A percentile compares a stretch with the other conserved stretches of the same genome.
Evolutionary conservation across 1,284 basidiomycete genomes (phyloP).

Genomic region (Chalciporus sp.): DNA sequence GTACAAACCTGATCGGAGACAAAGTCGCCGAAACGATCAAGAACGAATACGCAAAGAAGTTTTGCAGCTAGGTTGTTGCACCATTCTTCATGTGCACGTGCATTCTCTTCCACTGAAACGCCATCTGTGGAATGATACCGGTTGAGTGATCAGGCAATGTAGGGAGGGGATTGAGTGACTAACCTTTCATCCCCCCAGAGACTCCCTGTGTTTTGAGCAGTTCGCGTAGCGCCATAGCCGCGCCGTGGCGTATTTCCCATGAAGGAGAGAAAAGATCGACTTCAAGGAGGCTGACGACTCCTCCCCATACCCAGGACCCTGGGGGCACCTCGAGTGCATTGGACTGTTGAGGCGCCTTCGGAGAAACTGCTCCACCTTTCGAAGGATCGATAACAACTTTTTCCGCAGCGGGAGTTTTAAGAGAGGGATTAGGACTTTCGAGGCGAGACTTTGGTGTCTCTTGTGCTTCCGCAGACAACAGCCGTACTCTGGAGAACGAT

Average conservation of each 20-base stretch:
- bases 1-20: slow-evolving; percentile 83
- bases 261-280: slow-evolving; percentile 85
- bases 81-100: slow-evolving; percentile 77
- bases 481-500: slow-evolving; percentile 55
- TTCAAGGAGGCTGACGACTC: slow-evolving; percentile 80
- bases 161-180: slow-evolving; percentile 4
- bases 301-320: slow-evolving; percentile 89
- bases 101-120: slow-evolving; percentile 57
- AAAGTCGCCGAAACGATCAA: slow-evolving; percentile 98
- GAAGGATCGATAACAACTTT: slow-evolving; percentile 75
- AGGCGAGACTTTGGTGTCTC: slow-evolving; percentile 49
- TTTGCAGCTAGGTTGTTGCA: slow-evolving; percentile 88
- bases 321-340: slow-evolving; percentile 71
- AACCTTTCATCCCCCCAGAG: slow-evolving; percentile 80
- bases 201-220: slow-evolving; percentile 86
- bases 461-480: slow-evolving; percentile 61
- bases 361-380: slow-evolving; percentile 79
- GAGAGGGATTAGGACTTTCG: slow-evolving; percentile 52
- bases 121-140: slow-evolving; percentile 42
- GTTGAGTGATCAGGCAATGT: not conserved
- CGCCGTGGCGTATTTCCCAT: slow-evolving; percentile 96
- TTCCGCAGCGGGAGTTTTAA: slow-evolving; percentile 46
- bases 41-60: slow-evolving; percentile 89
- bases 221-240: slow-evolving; percentile 90
- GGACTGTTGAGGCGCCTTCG: slow-evolving; percentile 72